These are phyloP conservation scores for Senna siamea DNA, from an alignment of 306 rosid species.

Conservation along the genomic window DNA sequence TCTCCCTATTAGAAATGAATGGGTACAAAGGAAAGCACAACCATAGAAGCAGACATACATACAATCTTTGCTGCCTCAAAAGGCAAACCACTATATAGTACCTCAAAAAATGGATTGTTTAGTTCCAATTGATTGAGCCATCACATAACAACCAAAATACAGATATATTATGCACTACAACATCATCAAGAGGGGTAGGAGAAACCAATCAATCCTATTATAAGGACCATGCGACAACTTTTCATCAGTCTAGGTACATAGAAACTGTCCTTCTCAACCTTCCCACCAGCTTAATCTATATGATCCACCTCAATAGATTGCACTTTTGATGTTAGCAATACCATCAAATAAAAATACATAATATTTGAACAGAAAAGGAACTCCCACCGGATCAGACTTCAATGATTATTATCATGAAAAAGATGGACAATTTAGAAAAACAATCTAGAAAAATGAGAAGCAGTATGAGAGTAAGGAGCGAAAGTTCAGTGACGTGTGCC, in stretches of 20 bases:
- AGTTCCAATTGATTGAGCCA: conserved; percentile 23
- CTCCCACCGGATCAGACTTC: not conserved
- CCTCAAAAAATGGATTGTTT: conserved; percentile 24
- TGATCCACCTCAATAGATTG: conserved; percentile 14
- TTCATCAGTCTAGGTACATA: conserved; percentile 2
- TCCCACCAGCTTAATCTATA: not conserved
- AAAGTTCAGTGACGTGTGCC: not conserved
- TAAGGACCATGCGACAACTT: not conserved
- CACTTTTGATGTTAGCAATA: not conserved
- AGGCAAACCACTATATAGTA: conserved; percentile 44
- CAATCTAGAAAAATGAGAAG: not conserved
- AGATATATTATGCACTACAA: not conserved
- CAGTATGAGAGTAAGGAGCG: not conserved
- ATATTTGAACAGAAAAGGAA: not conserved
- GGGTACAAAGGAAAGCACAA: conserved; percentile 72
- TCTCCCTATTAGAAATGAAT: conserved; percentile 84
- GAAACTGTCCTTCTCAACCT: conserved; percentile 19
- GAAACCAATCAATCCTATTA: conserved; percentile 24
- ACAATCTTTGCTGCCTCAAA: conserved; percentile 48
- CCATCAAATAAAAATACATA: conserved; percentile 16
- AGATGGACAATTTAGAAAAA: not conserved
- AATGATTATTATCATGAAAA: not conserved
- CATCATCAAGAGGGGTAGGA: not conserved
- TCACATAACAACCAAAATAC: not conserved
- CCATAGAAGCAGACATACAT: conserved; percentile 59